A percentile compares a stretch with the other conserved stretches of the same genome.
phyloP scores from a whole-genome alignment of 1,284 basidiomycete species.

The Naganishia albida region DNA sequence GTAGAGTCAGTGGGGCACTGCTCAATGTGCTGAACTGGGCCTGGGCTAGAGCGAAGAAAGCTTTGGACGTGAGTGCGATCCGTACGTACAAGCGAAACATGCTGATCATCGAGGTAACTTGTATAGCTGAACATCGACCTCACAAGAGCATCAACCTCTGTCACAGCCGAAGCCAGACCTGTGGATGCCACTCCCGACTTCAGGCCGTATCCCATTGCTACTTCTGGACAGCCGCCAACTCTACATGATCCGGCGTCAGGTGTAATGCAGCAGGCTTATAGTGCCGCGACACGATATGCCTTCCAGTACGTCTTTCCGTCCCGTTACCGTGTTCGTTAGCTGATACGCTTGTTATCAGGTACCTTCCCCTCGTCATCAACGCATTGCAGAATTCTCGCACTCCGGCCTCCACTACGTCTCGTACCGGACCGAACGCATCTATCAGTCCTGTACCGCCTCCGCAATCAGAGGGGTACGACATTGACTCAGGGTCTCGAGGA shows the following conservation, averaged over 20 bases:
- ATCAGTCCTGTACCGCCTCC: conserved; percentile 10
- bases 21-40: conserved; percentile 44
- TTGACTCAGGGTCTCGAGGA: conserved; percentile 29
- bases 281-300: conserved; percentile 43
- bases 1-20: conserved; percentile 41
- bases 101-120: neutral
- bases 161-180: conserved; percentile 14
- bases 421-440: conserved; percentile 16
- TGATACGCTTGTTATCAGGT: conserved; percentile 35
- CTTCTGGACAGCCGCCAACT: conserved; percentile 44
- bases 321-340: neutral
- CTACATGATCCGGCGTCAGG: conserved; percentile 50
- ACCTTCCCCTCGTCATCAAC: conserved; percentile 48
- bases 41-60: conserved; percentile 45
- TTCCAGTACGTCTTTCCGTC: conserved; percentile 42
- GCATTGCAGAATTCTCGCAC: conserved; percentile 40
- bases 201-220: conserved; percentile 26
- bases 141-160: conserved; percentile 3
- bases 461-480: conserved; percentile 25
- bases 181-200: conserved; percentile 23
- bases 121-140: conserved; percentile 11
- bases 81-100: neutral
- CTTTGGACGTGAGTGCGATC: conserved; percentile 44
- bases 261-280: conserved; percentile 45
- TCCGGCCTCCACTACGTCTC: conserved; percentile 31